Evolutionary conservation across 2,329 filamentous ascomycete species (phyloP).

Genomic region (Diaporthe batatas): DNA sequence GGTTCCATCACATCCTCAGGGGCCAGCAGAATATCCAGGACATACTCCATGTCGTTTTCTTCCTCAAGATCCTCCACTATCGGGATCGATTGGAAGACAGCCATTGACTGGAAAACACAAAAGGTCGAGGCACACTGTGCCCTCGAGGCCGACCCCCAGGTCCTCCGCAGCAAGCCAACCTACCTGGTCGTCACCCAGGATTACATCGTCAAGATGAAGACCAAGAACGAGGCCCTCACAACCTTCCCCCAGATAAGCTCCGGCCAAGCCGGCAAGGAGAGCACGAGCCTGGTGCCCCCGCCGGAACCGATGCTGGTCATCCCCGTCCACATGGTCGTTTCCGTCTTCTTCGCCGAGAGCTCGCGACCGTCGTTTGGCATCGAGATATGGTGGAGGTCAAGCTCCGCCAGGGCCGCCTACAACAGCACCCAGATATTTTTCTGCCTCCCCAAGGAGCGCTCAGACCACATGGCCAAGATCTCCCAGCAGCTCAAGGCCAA

Average conservation of each 20-base stretch:
- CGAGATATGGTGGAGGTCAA: constrained; percentile 69
- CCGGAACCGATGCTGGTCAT: constrained; percentile 58
- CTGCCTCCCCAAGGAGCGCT: constrained; percentile 60
- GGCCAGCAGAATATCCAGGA: constrained; percentile 46
- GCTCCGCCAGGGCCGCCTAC: constrained; percentile 59
- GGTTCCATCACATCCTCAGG: constrained; percentile 50
- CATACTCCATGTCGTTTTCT: constrained; percentile 41
- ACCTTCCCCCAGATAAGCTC: constrained; percentile 60
- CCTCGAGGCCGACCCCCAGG: constrained; percentile 63
- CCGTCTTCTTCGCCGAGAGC: constrained; percentile 65
- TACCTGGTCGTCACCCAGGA: constrained; percentile 67
- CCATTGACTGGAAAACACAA: constrained; percentile 52
- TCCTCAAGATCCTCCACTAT: constrained; percentile 45
- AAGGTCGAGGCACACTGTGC: constrained; percentile 55
- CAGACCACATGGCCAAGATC: constrained; percentile 64
- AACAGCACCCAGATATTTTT: constrained; percentile 65
- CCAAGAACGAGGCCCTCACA: constrained; percentile 59
- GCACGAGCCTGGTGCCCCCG: constrained; percentile 45
- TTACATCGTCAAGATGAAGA: constrained; percentile 65
- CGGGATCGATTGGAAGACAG: constrained; percentile 48
- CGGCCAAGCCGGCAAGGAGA: constrained; percentile 45
- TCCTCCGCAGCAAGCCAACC: constrained; percentile 60
- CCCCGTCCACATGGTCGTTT: constrained; percentile 64
- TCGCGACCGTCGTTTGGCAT: constrained; percentile 64
- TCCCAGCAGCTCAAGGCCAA: constrained; percentile 54